These are phyloP conservation scores for Fomitopsis schrenkii DNA, from an alignment of 1,284 basidiomycete species.

Conservation along the genomic window DNA sequence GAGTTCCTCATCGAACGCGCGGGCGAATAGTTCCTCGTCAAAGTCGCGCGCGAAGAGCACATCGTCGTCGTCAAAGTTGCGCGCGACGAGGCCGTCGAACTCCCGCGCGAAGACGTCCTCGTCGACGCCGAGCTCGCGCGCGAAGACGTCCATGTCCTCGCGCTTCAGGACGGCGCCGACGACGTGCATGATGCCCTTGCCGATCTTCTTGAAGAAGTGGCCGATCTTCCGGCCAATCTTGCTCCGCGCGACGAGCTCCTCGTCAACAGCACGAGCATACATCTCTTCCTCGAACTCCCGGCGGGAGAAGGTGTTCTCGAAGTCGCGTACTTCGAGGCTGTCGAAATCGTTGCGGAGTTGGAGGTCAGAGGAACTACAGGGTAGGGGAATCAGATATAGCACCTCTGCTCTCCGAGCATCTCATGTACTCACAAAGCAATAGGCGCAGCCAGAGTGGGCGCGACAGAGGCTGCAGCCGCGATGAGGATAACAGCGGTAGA, in stretches of 20 bases:
- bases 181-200: neutral
- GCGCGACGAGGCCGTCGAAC: neutral
- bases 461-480: neutral
- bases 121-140: neutral
- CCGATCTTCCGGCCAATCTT: neutral
- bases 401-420: too few species aligned
- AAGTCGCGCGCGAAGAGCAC: neutral
- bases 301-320: neutral
- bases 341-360: neutral
- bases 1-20: neutral
- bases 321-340: neutral
- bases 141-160: constrained; percentile 1
- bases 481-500: neutral
- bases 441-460: neutral
- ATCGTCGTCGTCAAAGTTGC: neutral
- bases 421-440: neutral
- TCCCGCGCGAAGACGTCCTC: constrained; percentile 1
- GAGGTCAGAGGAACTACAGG: neutral
- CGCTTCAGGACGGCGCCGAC: too few species aligned
- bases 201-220: neutral
- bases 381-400: neutral
- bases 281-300: neutral
- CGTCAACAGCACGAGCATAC: neutral
- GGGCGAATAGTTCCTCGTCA: neutral
- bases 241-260: neutral